A percentile compares a stretch with the other conserved stretches of the same genome.
Conservation (phyloP, 2,329 filamentous ascomycete species). For the Metarhizium guizhouense region DNA sequence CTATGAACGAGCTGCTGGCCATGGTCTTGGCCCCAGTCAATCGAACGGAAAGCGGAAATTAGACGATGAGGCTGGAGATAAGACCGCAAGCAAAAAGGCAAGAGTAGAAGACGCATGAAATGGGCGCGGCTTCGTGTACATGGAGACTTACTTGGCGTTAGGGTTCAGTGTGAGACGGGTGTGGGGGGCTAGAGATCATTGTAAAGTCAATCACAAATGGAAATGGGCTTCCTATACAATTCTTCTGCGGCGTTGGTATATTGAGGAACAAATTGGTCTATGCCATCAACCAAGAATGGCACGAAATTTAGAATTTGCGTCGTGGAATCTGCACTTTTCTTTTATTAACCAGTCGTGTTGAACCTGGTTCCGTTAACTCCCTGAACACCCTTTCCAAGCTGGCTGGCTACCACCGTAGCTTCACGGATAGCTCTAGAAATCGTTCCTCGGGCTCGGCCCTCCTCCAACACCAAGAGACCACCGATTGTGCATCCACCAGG, state of each 20-base stretch:
- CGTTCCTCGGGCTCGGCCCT: conserved; percentile 58
- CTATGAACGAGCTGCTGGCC: conserved; percentile 29
- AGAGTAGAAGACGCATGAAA: conserved; percentile 27
- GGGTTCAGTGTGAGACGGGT: neutral
- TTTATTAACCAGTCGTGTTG: conserved; percentile 5
- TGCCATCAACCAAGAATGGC: neutral
- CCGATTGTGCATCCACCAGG: conserved; percentile 72
- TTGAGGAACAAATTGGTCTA: neutral
- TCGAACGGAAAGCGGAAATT: conserved; percentile 39
- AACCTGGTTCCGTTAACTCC: conserved; percentile 26
- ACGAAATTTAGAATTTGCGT: neutral
- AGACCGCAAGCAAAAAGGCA: conserved; percentile 34
- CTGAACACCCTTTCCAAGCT: conserved; percentile 38
- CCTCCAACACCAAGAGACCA: conserved; percentile 64
- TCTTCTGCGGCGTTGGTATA: neutral
- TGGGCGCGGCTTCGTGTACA: neutral
- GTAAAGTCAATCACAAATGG: neutral
- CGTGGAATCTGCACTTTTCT: neutral
- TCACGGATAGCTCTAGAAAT: conserved; percentile 62
- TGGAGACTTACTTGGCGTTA: neutral
- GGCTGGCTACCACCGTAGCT: conserved; percentile 59
- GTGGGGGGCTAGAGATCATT: neutral
- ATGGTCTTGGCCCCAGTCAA: conserved; percentile 11
- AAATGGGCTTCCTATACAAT: neutral
- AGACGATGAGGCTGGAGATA: conserved; percentile 18